These are phyloP conservation scores for Tuber indicum DNA, from an alignment of 495 filamentous ascomycete genomes.

Conservation along the genomic window DNA sequence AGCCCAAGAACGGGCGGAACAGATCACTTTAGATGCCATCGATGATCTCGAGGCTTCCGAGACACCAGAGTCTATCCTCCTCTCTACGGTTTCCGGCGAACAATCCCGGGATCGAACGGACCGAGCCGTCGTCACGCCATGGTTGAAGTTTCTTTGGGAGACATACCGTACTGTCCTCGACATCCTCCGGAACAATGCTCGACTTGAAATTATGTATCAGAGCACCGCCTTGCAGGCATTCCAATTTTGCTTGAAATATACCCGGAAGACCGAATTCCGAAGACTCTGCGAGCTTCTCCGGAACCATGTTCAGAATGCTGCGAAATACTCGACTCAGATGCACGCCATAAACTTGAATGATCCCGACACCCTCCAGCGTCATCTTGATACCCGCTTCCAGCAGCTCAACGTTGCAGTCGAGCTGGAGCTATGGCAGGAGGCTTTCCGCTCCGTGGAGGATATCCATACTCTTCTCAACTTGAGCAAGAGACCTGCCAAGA, in stretches of 20 bases:
- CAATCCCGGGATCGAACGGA: conserved; percentile 95
- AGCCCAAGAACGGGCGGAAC: conserved; percentile 92
- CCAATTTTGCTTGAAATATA: conserved; percentile 96
- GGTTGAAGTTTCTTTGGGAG: conserved; percentile 99
- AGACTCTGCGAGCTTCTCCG: conserved; percentile 94
- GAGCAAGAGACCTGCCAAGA: conserved; percentile 99
- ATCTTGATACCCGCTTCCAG: conserved; percentile 95
- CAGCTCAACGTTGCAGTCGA: conserved; percentile 98
- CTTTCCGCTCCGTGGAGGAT: conserved; percentile 96
- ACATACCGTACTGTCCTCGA: conserved; percentile 98
- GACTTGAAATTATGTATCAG: conserved; percentile 96
- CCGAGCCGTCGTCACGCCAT: conserved; percentile 94
- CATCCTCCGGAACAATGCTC: conserved; percentile 97
- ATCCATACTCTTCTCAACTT: conserved; percentile 97
- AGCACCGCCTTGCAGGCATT: conserved; percentile 95
- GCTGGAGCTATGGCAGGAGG: conserved; percentile 97
- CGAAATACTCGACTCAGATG: conserved; percentile 98
- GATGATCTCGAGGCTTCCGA: conserved; percentile 96
- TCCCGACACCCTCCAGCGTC: conserved; percentile 90
- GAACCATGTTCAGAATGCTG: conserved; percentile 97
- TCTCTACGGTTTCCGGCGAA: conserved; percentile 95
- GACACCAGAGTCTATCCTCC: conserved; percentile 94
- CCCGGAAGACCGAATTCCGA: conserved; percentile 98
- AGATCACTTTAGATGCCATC: conserved; percentile 80
- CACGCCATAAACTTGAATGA: conserved; percentile 98